A percentile compares a stretch with the other conserved stretches of the same genome.
Evolutionary conservation across 139 green algal species (phyloP).

Genomic region (Pleodorina starrii): DNA sequence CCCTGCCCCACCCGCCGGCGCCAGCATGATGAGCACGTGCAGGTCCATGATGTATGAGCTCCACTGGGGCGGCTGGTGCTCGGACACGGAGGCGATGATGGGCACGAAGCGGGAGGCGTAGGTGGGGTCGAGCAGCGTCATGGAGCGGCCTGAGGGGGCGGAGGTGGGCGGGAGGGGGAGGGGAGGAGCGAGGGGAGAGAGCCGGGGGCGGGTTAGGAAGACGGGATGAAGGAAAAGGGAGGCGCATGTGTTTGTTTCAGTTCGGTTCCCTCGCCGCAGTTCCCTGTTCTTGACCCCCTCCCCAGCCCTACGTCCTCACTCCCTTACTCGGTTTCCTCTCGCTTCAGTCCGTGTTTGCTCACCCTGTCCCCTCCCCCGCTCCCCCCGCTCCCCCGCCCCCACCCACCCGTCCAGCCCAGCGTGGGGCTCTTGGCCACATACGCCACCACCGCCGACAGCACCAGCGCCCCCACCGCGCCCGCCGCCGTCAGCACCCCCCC

Average conservation of each 20-base stretch:
- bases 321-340: no score
- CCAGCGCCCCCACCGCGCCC: conserved; percentile 48
- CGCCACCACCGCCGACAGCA: conserved; percentile 74
- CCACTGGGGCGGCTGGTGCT: conserved; percentile 95
- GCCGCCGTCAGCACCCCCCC: conserved; percentile 65
- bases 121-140: conserved; percentile 96
- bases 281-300: no score
- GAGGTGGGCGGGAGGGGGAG: neutral
- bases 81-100: conserved; percentile 96
- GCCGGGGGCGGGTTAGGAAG: neutral
- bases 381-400: no score
- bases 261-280: no score
- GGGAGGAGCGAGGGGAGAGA: neutral
- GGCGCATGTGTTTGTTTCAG: neutral
- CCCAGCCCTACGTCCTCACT: no score
- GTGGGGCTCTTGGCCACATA: conserved; percentile 92
- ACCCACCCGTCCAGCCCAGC: conserved; percentile 92
- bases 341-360: no score
- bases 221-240: neutral
- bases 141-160: conserved; percentile 74
- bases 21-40: conserved; percentile 66
- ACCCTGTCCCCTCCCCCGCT: no score
- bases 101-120: conserved; percentile 97
- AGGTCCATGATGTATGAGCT: conserved; percentile 91
- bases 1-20: conserved; percentile 46